Conservation (phyloP, 148 eudicot genomes). For the Nepenthes mirabilis region DNA sequence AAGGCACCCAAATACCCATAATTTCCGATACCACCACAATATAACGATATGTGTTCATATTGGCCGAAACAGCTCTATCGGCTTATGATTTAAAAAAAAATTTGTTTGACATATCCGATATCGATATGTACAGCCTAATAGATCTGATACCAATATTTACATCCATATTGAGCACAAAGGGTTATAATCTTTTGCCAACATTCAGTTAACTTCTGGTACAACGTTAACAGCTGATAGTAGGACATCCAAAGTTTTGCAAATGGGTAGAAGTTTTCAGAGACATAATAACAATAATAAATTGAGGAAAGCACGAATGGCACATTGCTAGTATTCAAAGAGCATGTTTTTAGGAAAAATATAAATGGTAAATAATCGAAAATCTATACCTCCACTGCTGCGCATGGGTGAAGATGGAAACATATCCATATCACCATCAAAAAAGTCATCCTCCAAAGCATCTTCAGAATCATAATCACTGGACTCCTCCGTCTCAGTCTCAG, state of each 20-base stretch:
- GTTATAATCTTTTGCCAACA: background rate
- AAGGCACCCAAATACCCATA: too few species aligned
- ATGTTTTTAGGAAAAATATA: background rate
- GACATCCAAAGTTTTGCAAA: background rate
- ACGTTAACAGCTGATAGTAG: background rate
- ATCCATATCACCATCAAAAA: constrained; percentile 27
- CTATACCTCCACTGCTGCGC: constrained; percentile 75
- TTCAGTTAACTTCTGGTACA: background rate
- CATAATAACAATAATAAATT: background rate
- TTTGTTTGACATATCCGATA: too few species aligned
- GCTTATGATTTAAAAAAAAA: too few species aligned
- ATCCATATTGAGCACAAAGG: too few species aligned
- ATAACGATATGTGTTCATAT: too few species aligned
- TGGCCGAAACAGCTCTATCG: too few species aligned
- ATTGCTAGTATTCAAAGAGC: background rate
- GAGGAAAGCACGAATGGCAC: too few species aligned
- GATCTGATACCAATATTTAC: too few species aligned
- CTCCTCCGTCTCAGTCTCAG: constrained; percentile 31
- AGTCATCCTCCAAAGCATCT: constrained; percentile 31
- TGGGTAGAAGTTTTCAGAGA: background rate
- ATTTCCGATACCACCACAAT: too few species aligned
- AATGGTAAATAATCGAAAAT: background rate
- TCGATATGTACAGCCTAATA: too few species aligned
- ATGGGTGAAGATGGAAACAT: constrained; percentile 36
- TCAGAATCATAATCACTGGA: constrained; percentile 38